Conservation (phyloP, 2,329 filamentous ascomycete species). For the Penicillium aurantiogriseum region DNA sequence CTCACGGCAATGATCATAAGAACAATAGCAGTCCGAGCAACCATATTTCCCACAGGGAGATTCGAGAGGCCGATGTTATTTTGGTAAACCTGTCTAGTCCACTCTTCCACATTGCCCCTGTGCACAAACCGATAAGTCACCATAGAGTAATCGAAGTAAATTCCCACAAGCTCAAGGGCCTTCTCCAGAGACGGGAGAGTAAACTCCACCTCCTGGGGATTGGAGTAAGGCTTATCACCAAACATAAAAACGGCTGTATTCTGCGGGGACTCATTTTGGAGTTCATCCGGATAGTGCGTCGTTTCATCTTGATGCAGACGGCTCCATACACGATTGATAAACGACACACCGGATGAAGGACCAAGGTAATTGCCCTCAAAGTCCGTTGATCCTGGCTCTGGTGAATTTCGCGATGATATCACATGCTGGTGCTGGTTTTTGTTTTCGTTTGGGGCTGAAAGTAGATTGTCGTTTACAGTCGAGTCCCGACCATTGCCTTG, state of each 20-base stretch:
- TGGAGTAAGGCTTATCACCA: slow-evolving; percentile 52
- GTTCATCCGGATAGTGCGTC: slow-evolving; percentile 30
- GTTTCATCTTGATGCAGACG: slow-evolving; percentile 58
- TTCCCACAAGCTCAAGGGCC: slow-evolving; percentile 47
- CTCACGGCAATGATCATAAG: slow-evolving; percentile 51
- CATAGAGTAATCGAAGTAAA: slow-evolving; percentile 62
- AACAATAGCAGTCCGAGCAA: slow-evolving; percentile 50
- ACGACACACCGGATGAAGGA: slow-evolving; percentile 52
- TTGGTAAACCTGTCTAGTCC: slow-evolving; percentile 45
- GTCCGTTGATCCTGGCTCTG: slow-evolving; percentile 49
- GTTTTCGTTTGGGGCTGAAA: background rate
- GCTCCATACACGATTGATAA: slow-evolving; percentile 67
- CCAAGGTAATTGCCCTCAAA: slow-evolving; percentile 58
- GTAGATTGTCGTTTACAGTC: slow-evolving; percentile 1
- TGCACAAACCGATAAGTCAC: slow-evolving; percentile 61
- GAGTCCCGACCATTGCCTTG: background rate
- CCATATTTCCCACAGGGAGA: slow-evolving; percentile 42
- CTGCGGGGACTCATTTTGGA: slow-evolving; percentile 34
- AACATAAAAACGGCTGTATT: slow-evolving; percentile 51
- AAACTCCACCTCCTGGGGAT: slow-evolving; percentile 35
- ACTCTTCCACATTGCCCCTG: slow-evolving; percentile 52
- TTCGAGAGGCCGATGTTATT: slow-evolving; percentile 38
- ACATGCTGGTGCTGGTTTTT: slow-evolving; percentile 8
- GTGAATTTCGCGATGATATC: slow-evolving; percentile 39
- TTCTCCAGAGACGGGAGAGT: slow-evolving; percentile 42